Evolutionary conservation across 2,329 filamentous ascomycete genomes (phyloP), one percentile per base, ranked within the genome.

Genomic region (Pestalotiopsis fici): DNA sequence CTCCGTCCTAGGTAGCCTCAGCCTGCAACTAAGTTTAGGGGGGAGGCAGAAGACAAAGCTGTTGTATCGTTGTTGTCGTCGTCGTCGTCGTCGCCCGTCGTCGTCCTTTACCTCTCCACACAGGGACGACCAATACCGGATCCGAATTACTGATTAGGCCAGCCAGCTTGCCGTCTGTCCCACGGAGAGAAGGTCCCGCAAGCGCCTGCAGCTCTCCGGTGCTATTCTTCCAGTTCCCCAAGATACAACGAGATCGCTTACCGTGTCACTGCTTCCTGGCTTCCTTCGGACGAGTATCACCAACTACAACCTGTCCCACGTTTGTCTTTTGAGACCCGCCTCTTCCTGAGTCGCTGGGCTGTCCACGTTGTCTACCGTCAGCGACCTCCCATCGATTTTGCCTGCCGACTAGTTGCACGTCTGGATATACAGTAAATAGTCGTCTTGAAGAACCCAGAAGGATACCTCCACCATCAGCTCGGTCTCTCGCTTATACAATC

Each of bases 241-340:
- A 77, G 77, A 77, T 77, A 80, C 79, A 80, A 74, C 81, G 83
- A 78, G 80, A 79, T 82, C 79, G 80, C 79, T 84, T 83, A 81
- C 77, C 76, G 84, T 86, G 81, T 80, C 75, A 85, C 84, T 78
- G 63, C 77, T 76, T 77, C 77, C 78, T 71, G 80, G 80, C 78
- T 78, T 80, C 78, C 79, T 79, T 79, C 81, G 76, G 81, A 76
- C 78, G 75, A 82, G 83, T 85, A 82, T 82, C 80, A 83, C 83
- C 77, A 79, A 82, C 81, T 82, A 80, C 81, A 82, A 82, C 82
- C 82, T 81, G 84, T 86, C 82, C 79, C 76, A 86, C 84, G 72
- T 70, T 77, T 74, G 72, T 75, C n/a, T 25, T 35, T 50, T 13
- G 80, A 75, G 76, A 76, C 74, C 79, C 74, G 76, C 75, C 72